Evolutionary conservation across 2,329 filamentous ascomycete species (phyloP).

Genomic region (Fusarium tuaranense): DNA sequence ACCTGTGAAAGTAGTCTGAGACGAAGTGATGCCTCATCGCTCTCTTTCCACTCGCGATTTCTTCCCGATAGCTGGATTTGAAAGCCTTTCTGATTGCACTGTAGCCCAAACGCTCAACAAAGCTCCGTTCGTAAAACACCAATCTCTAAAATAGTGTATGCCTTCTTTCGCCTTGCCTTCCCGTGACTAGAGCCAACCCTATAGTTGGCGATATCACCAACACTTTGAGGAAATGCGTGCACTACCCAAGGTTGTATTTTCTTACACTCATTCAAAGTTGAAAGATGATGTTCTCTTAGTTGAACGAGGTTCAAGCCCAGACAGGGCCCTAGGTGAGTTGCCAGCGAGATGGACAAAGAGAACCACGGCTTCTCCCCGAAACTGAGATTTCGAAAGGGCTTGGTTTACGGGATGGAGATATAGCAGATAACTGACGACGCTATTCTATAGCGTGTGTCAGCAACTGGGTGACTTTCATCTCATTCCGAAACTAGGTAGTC

Average conservation of each 20-base stretch:
- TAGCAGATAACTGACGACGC: neutral
- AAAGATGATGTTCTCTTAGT: neutral
- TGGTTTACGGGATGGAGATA: neutral
- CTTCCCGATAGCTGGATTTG: neutral
- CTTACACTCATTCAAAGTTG: neutral
- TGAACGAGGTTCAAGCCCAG: neutral
- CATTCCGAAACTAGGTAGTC: neutral
- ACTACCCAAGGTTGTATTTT: neutral
- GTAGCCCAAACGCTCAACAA: neutral
- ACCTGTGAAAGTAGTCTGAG: neutral
- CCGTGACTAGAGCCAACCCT: neutral
- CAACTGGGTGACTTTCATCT: neutral
- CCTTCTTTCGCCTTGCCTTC: neutral
- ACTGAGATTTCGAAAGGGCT: neutral
- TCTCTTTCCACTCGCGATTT: neutral
- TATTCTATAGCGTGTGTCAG: neutral
- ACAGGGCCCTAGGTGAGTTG: neutral
- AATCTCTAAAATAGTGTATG: neutral
- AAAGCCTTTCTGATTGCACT: neutral
- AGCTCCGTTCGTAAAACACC: neutral
- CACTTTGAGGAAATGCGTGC: neutral
- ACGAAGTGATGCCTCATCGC: neutral
- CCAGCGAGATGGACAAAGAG: neutral
- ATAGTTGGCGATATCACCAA: neutral
- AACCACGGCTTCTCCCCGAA: neutral